These are phyloP conservation scores for Edaphochlamys debaryana DNA, from an alignment of 139 green algal species.

Conservation along the genomic window DNA sequence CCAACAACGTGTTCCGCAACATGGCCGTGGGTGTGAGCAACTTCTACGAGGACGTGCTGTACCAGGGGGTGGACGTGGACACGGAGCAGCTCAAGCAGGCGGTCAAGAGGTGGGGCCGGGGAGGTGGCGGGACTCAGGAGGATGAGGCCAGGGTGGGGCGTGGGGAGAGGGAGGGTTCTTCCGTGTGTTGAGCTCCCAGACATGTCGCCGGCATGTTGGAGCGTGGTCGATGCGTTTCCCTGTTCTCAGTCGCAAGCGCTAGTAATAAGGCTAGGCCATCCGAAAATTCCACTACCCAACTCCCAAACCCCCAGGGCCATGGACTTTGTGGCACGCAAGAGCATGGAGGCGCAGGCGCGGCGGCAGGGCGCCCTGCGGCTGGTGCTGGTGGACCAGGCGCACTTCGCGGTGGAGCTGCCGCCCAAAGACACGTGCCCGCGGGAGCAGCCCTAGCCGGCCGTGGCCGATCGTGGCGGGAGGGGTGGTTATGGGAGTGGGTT, in stretches of 20 bases:
- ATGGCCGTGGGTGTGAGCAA: slow-evolving; percentile 26
- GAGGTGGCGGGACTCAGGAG: not conserved
- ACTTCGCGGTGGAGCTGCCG: slow-evolving; percentile 7
- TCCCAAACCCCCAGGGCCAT: not conserved
- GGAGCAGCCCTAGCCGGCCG: too few species aligned
- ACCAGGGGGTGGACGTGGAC: slow-evolving; percentile 18
- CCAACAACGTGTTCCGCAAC: slow-evolving; percentile 46
- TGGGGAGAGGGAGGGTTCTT: not conserved
- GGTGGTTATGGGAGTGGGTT: too few species aligned
- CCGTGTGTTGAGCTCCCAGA: too few species aligned
- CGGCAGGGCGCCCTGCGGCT: not conserved
- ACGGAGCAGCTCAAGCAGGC: not conserved
- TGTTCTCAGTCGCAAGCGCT: too few species aligned
- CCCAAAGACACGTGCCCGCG: not conserved
- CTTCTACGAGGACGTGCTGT: slow-evolving; percentile 42
- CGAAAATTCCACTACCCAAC: too few species aligned
- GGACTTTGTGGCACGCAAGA: slow-evolving; percentile 14
- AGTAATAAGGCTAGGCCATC: too few species aligned
- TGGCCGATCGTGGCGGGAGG: too few species aligned
- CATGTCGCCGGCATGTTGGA: too few species aligned
- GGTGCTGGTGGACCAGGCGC: slow-evolving; percentile 20
- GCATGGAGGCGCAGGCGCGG: slow-evolving; percentile 7
- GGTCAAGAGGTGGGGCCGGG: not conserved
- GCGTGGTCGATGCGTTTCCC: too few species aligned
- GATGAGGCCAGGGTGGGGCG: not conserved